phyloP scores from a whole-genome alignment of 768 basidiomycete species.

The Panellus pusillus region DNA sequence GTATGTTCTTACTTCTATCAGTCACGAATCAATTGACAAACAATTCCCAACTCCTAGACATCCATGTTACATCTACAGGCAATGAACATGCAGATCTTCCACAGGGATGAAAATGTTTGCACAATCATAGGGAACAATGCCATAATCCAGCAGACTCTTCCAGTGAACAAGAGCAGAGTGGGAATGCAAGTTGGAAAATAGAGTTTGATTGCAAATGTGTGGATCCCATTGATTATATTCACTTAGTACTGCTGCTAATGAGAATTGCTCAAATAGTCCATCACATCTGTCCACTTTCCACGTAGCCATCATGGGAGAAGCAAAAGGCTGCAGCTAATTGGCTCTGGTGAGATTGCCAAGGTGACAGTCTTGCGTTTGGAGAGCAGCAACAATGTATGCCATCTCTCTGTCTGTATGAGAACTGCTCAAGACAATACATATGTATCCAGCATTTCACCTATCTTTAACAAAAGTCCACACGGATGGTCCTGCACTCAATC shows the following conservation, averaged over 20 bases:
- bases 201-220: neutral
- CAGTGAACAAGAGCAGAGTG: neutral
- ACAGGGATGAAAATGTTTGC: slow-evolving; percentile 2
- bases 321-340: neutral
- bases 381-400: neutral
- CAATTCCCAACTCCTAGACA: no score
- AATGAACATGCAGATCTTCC: neutral
- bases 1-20: no score
- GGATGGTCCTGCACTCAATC: no score
- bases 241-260: neutral
- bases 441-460: neutral
- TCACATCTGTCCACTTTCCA: no score
- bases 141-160: no score
- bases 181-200: neutral
- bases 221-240: neutral
- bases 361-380: neutral
- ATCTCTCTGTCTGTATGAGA: no score
- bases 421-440: no score
- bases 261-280: neutral
- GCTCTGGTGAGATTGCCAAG: neutral
- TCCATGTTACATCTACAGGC: neutral
- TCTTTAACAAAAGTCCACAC: neutral
- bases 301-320: neutral
- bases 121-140: neutral
- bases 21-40: no score